Conservation (phyloP, 805 yeast genomes). For the Candida ipomoeae region DNA sequence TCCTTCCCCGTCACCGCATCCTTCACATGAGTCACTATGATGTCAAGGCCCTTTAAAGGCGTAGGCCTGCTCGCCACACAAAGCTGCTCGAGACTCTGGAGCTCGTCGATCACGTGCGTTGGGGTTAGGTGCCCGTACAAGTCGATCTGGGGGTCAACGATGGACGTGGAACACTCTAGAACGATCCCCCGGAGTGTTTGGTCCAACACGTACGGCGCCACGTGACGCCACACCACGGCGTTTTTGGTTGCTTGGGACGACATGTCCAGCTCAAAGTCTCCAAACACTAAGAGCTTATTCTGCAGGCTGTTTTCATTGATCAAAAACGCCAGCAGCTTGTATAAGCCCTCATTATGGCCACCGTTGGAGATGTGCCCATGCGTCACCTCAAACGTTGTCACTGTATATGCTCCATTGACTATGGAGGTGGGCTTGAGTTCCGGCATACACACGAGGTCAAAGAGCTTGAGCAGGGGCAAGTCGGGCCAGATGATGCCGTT, state of each 20-base stretch:
- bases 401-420: slow-evolving; percentile 18
- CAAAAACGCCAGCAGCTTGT: slow-evolving; percentile 59
- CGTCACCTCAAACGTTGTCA: slow-evolving; percentile 30
- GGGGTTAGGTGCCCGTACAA: slow-evolving; percentile 85
- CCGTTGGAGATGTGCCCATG: slow-evolving; percentile 26
- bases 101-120: slow-evolving; percentile 52
- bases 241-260: slow-evolving; percentile 39
- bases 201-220: slow-evolving; percentile 44
- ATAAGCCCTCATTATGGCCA: slow-evolving; percentile 14
- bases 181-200: slow-evolving; percentile 50
- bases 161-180: slow-evolving; percentile 69
- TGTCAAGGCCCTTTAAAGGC: slow-evolving; percentile 36
- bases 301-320: slow-evolving; percentile 34
- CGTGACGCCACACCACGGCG: slow-evolving; percentile 49
- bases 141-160: slow-evolving; percentile 35
- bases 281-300: slow-evolving; percentile 58
- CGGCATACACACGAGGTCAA: slow-evolving; percentile 19
- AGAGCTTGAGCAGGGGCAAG: slow-evolving; percentile 33
- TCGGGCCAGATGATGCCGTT: slow-evolving; percentile 84
- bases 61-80: slow-evolving; percentile 6
- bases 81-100: slow-evolving; percentile 26
- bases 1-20: slow-evolving; percentile 32
- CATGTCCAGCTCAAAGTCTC: slow-evolving; percentile 76
- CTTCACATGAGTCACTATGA: slow-evolving; percentile 46
- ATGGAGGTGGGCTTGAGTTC: slow-evolving; percentile 13